phyloP scores from a whole-genome alignment of 2,329 filamentous ascomycete species.

The Fusarium agapanthi region DNA sequence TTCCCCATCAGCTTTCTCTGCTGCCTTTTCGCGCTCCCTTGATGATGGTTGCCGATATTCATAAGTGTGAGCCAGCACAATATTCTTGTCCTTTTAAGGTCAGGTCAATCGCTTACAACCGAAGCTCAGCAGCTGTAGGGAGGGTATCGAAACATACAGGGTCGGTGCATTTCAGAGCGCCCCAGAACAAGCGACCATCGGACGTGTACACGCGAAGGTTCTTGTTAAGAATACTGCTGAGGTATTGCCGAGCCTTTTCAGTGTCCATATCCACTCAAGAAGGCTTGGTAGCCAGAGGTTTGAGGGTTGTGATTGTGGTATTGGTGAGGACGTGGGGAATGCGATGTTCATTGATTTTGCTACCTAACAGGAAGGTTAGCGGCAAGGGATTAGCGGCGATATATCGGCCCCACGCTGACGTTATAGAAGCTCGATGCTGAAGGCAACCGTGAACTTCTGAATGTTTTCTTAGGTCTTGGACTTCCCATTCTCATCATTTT shows the following conservation, averaged over 20 bases:
- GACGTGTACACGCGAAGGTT: slow-evolving; percentile 81
- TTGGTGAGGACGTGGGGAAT: slow-evolving; percentile 3
- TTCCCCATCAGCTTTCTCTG: slow-evolving; percentile 47
- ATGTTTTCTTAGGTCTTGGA: not conserved
- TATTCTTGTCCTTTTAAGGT: slow-evolving; percentile 76
- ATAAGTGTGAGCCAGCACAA: slow-evolving; percentile 85
- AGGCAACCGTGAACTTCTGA: slow-evolving; percentile 4
- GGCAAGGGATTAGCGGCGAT: slow-evolving; percentile 22
- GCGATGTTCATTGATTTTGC: slow-evolving; percentile 12
- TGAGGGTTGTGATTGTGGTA: not conserved
- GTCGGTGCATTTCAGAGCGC: slow-evolving; percentile 94
- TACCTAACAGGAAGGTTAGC: not conserved
- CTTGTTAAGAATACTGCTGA: slow-evolving; percentile 77
- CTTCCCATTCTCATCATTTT: not conserved
- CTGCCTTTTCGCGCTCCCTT: slow-evolving; percentile 53
- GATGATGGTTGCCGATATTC: slow-evolving; percentile 84
- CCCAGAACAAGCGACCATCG: slow-evolving; percentile 88
- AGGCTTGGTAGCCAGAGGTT: not conserved
- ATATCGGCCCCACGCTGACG: slow-evolving; percentile 37
- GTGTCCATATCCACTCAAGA: slow-evolving; percentile 54
- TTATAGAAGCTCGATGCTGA: slow-evolving; percentile 19
- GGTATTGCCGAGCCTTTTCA: slow-evolving; percentile 62
- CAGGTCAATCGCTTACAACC: not conserved
- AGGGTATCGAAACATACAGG: slow-evolving; percentile 64
- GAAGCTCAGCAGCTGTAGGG: not conserved